Evolutionary conservation across 805 yeast genomes (phyloP).

Genomic region (Candida quercuum): DNA sequence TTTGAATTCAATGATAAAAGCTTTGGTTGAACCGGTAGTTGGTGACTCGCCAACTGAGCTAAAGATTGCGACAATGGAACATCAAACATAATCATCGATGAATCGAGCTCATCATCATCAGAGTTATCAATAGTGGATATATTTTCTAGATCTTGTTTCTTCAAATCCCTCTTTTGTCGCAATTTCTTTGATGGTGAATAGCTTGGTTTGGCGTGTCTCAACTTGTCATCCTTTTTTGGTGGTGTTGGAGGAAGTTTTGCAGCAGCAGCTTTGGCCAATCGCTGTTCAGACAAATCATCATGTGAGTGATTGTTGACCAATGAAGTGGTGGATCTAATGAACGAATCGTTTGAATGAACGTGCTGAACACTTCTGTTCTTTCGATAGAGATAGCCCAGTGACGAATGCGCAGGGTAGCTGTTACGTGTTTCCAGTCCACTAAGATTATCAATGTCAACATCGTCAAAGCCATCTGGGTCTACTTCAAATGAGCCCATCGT

Average conservation of each 20-base stretch:
- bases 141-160: conserved; percentile 10
- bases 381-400: conserved; percentile 6
- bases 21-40: conserved; percentile 24
- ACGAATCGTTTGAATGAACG: conserved; percentile 2
- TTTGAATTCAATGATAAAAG: conserved; percentile 28
- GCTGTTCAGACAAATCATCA: neutral
- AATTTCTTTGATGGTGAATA: conserved; percentile 19
- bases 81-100: conserved; percentile 49
- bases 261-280: neutral
- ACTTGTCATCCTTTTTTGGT: neutral
- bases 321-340: conserved; percentile 13
- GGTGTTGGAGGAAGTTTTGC: neutral
- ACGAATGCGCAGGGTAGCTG: conserved; percentile 3
- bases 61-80: conserved; percentile 61
- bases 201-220: conserved; percentile 1
- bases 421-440: conserved; percentile 3
- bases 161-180: conserved; percentile 10
- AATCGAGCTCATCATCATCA: conserved; percentile 52
- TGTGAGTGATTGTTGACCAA: conserved; percentile 9
- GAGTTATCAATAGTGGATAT: conserved; percentile 27
- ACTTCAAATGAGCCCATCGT: neutral
- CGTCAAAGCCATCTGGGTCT: conserved; percentile 13
- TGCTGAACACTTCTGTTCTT: conserved; percentile 2
- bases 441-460: conserved; percentile 15
- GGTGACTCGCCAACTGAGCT: conserved; percentile 31